Evolutionary conservation across 768 basidiomycete genomes (phyloP).

Genomic region (Lentinula raphanica): DNA sequence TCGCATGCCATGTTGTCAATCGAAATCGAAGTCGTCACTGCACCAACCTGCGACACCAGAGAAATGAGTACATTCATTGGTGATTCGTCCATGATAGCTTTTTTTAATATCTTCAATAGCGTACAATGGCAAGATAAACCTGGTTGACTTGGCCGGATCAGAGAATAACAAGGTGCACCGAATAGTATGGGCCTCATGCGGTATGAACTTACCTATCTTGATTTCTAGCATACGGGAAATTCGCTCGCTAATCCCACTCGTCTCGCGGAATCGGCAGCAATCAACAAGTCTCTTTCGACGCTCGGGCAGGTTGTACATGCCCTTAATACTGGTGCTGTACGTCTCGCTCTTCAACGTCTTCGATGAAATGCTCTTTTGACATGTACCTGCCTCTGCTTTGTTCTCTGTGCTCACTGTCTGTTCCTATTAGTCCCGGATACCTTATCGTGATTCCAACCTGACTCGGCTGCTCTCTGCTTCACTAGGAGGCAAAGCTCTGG

Average conservation of each 20-base stretch:
- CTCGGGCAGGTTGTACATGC: slow-evolving; percentile 88
- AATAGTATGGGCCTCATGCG: not conserved
- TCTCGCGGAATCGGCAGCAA: slow-evolving; percentile 84
- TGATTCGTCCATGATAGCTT: not conserved
- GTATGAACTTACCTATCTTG: not conserved
- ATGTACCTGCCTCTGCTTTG: not conserved
- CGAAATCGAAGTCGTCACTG: slow-evolving; percentile 54
- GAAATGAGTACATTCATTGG: slow-evolving; percentile 43
- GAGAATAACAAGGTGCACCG: slow-evolving; percentile 32
- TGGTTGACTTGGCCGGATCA: slow-evolving; percentile 86
- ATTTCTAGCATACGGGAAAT: slow-evolving; percentile 67
- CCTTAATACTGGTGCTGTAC: slow-evolving; percentile 59
- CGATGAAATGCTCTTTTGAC: not conserved
- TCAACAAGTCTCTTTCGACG: slow-evolving; percentile 85
- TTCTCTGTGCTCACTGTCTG: not conserved
- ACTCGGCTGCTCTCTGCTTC: slow-evolving; percentile 89
- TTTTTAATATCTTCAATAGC: slow-evolving; percentile 30
- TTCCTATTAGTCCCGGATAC: slow-evolving; percentile 60
- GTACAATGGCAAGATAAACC: slow-evolving; percentile 71
- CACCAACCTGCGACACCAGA: slow-evolving; percentile 18
- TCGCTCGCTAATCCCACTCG: slow-evolving; percentile 53
- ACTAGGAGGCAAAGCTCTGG: slow-evolving; percentile 74
- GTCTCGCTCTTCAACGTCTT: not conserved
- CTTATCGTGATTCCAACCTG: slow-evolving; percentile 86
- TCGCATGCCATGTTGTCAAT: slow-evolving; percentile 86